A percentile compares a stretch with the other conserved stretches of the same genome.
phyloP scores from a whole-genome alignment of 1,284 basidiomycete species.

The Apiotrichum gracile region DNA sequence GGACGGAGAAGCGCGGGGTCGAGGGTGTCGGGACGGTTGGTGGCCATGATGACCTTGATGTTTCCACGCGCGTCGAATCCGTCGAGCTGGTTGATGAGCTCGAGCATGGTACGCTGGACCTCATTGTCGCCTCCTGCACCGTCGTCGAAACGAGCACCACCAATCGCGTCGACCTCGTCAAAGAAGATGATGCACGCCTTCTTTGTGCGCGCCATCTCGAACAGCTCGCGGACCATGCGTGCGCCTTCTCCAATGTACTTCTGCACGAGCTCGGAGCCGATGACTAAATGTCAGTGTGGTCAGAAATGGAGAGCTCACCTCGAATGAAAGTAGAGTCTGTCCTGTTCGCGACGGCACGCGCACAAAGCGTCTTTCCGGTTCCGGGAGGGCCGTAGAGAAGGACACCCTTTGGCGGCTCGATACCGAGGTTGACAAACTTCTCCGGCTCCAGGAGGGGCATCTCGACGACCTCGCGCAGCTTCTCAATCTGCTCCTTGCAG shows the following conservation, averaged over 20 bases:
- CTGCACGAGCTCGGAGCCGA: conserved; percentile 97
- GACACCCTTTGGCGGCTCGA: conserved; percentile 98
- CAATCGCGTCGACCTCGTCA: conserved; percentile 85
- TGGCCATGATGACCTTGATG: conserved; percentile 99
- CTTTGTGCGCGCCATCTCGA: conserved; percentile 98
- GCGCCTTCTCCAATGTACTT: conserved; percentile 99
- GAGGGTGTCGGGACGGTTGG: conserved; percentile 95
- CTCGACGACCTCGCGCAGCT: conserved; percentile 96
- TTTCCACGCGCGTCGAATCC: conserved; percentile 98
- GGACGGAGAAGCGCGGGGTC: conserved; percentile 95
- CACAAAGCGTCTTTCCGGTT: conserved; percentile 97
- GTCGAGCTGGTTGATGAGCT: conserved; percentile 97
- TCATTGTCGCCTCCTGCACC: conserved; percentile 99
- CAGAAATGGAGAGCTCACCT: conserved; percentile 39
- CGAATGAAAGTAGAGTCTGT: conserved; percentile 99
- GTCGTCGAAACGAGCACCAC: conserved; percentile 98
- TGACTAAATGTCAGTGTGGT: conserved; percentile 46
- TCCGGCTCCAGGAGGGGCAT: conserved; percentile 96
- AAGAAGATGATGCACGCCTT: conserved; percentile 99
- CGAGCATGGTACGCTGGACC: conserved; percentile 99
- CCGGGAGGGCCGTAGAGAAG: conserved; percentile 92
- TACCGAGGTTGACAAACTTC: conserved; percentile 94
- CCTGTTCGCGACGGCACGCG: conserved; percentile 95
- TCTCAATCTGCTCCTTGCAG: conserved; percentile 99
- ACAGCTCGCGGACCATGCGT: conserved; percentile 96